phyloP scores from a whole-genome alignment of 306 rosid species.

The Vigna trinervia region DNA sequence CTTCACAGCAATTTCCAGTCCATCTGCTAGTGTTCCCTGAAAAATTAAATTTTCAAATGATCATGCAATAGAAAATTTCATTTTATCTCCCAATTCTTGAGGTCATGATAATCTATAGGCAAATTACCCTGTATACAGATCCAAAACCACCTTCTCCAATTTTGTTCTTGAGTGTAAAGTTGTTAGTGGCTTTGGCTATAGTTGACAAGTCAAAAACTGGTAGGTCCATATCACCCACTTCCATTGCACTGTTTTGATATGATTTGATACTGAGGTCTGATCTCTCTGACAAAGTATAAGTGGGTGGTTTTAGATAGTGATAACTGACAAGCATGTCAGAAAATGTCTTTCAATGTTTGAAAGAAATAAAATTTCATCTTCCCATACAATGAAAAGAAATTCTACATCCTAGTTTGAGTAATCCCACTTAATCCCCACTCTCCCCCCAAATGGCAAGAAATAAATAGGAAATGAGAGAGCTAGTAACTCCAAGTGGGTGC shows the following conservation, averaged over 20 bases:
- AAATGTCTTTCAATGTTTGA: neutral
- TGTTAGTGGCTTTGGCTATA: constrained; percentile 53
- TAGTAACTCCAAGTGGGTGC: constrained; percentile 20
- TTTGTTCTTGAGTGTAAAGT: constrained; percentile 52
- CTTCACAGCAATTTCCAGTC: constrained; percentile 62
- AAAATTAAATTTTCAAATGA: constrained; percentile 15
- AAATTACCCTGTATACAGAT: constrained; percentile 57
- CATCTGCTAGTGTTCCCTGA: constrained; percentile 57
- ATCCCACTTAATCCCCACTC: no score
- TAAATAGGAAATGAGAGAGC: neutral
- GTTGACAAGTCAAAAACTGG: constrained; percentile 54
- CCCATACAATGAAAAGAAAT: neutral
- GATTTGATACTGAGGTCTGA: constrained; percentile 25
- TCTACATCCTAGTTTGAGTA: neutral
- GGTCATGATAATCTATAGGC: constrained; percentile 4
- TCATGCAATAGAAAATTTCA: neutral
- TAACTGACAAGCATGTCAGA: neutral
- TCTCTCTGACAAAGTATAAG: constrained; percentile 3
- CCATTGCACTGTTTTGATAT: constrained; percentile 44
- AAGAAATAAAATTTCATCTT: constrained; percentile 18
- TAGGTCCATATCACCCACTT: constrained; percentile 61
- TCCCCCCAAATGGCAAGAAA: neutral
- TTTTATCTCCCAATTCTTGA: neutral
- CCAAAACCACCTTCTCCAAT: constrained; percentile 75
- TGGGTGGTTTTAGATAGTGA: neutral